Evolutionary conservation across 495 filamentous ascomycete species (phyloP), one percentile per base, ranked within the genome.

Genomic region (Rhizodiscina lignyota): DNA sequence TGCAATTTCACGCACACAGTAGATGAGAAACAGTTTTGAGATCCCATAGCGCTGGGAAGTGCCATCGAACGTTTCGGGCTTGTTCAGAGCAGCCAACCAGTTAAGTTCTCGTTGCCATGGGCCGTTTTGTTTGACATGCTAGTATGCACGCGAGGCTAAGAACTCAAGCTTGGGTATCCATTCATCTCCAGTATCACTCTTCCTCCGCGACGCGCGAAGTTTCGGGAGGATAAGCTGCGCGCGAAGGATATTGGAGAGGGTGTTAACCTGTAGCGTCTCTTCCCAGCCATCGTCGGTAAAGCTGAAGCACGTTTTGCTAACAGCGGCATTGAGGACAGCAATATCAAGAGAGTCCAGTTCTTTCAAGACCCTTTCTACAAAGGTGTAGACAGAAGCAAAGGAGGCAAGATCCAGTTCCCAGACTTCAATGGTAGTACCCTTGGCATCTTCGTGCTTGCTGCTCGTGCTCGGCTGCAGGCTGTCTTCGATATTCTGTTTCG

Each of bases 251-350:
- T 70, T 75, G 2, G 66, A 68, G 3, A 79, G 51, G 0, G 64
- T 59, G 41, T 79, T 77, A 33, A 77, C 66, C 45, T 75, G 68
- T 10, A 77, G 15, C 0, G 54, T 58, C 35, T 62, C 51, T 39
- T 80, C 75, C 56, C 59, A 70, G 2, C 63, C 67, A 16, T 74
- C 29, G 1, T 40, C 23, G 4, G 31, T 18, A 11, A 27, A 12
- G n/a, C 24, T 8, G 21, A 30, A 38, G 5, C 17, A 18, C 11
- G 21, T 6, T 12, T 19, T 26, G 37, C 44, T 42, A 10, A 63
- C 32, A 0, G 43, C 58, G 1, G 39, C 39, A 36, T 54, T 54
- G 11, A 35, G 29, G 4, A 49, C 16, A 1, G 39, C 18, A 16
- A 41, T 21, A 31, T 54, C 49, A 13, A 54, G 31, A 2, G 36